Base-by-base conservation (phyloP, 2,329 filamentous ascomycete genomes). In the Ilyonectria mors-panacis region DNA sequence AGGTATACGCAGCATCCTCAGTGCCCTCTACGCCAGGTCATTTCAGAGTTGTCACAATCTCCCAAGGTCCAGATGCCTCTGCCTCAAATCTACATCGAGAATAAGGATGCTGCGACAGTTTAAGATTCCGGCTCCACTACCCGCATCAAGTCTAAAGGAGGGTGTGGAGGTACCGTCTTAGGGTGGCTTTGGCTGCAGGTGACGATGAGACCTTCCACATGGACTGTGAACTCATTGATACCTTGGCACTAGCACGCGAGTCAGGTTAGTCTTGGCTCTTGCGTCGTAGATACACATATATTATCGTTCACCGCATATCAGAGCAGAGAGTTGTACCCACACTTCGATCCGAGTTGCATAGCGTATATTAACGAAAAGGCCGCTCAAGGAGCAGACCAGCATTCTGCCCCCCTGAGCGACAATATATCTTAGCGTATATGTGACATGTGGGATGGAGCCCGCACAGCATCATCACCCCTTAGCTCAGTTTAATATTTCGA, bases 121-220 rank as follows among this genome's bases (percentile, higher is more conserved):
- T 30, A 12, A 12, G 13, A 12, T 15, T 12, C 21, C 53, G 44
- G 44, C 60, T 30, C 60, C 60, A 51, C 60, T 26, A 30, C 5
- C 44, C 21, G 33, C 21, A 19, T 23, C 33, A 2, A 39, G 19
- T 9, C 42, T 19, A 45, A 37, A 13, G 10, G 6, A 48, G 13
- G 19, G 2, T 15, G 50, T 54, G 48, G 59, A 17, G 21, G 21
- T 55, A 23, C 33, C 30, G 21, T n/a, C 39, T 3, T 26, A 35
- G 42, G 30, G n/a, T n/a, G 12, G 51, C 33, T 19, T 21, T 8
- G n/a, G 17, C 21, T 56, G 37, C 21, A 28, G 17, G 37, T 19
- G 30, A 33, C 28, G 13, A 44, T 6, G 28, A 23, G 37, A 7
- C 37, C 13, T 56, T 26, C 54, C 54, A 56, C 54, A 23, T 44